A percentile compares a stretch with the other conserved stretches of the same genome.
Evolutionary conservation across 83 land plant genomes (phyloP).

Genomic region (Isoetes engelmannii): DNA sequence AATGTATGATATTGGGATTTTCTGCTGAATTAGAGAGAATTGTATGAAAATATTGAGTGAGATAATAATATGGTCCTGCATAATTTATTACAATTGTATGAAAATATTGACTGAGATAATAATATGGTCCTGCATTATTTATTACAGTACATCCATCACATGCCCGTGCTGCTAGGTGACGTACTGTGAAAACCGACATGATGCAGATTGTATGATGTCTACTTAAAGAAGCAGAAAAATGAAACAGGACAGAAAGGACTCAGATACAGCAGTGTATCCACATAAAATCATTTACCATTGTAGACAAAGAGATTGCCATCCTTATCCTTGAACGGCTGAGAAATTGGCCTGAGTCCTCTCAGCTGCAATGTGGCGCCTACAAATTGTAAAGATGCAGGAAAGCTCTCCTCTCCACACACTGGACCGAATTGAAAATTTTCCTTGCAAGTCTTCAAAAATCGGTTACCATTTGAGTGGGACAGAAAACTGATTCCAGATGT

Average conservation of each 20-base stretch:
- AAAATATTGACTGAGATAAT: too few relatives aligned
- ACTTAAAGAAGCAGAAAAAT: not conserved
- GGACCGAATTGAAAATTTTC: not conserved
- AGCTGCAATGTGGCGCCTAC: conserved; percentile 74
- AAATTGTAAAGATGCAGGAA: conserved; percentile 39
- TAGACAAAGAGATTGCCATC: conserved; percentile 57
- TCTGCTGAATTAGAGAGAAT: too few relatives aligned
- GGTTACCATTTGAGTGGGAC: not conserved
- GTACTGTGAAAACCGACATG: not conserved
- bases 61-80: too few relatives aligned
- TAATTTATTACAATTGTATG: too few relatives aligned
- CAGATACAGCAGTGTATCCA: not conserved
- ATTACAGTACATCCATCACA: too few relatives aligned
- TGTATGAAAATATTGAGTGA: too few relatives aligned
- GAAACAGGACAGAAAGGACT: not conserved
- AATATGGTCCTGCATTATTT: too few relatives aligned
- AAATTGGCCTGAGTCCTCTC: conserved; percentile 52
- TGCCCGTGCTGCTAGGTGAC: not conserved
- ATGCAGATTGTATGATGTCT: not conserved
- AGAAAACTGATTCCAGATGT: not conserved
- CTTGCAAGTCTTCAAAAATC: not conserved
- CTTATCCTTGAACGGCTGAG: conserved; percentile 63
- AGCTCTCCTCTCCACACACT: not conserved
- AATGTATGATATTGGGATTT: too few relatives aligned
- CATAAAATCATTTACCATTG: conserved; percentile 46